phyloP scores from a whole-genome alignment of 139 green algal species.

The Tetradesmus lagerheimii region DNA sequence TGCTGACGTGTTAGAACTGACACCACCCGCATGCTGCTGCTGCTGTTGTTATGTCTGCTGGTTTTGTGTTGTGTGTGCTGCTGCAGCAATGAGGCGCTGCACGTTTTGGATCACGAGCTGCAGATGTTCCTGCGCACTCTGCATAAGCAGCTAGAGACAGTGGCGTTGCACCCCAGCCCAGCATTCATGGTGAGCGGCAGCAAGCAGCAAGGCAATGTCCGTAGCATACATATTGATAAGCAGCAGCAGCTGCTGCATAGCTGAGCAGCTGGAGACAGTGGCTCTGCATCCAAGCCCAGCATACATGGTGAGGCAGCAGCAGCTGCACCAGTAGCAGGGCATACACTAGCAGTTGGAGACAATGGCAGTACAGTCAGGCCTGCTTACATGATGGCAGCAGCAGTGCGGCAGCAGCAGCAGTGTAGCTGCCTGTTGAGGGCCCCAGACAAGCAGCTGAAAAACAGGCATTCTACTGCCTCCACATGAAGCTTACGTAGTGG shows the following conservation, averaged over 20 bases:
- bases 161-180: slow-evolving; percentile 34
- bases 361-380: too few species aligned
- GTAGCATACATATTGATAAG: too few species aligned
- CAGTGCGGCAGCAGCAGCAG: not conserved
- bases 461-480: too few species aligned
- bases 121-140: slow-evolving; percentile 18
- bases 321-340: not conserved
- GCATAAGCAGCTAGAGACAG: slow-evolving; percentile 38
- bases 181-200: slow-evolving; percentile 4
- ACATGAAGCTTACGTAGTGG: too few species aligned
- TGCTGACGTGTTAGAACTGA: not conserved
- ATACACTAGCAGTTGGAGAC: too few species aligned
- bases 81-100: slow-evolving; percentile 39
- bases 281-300: slow-evolving; percentile 21
- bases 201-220: not conserved
- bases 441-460: too few species aligned
- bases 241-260: slow-evolving; percentile 18
- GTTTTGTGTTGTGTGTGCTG: not conserved
- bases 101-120: slow-evolving; percentile 34
- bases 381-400: too few species aligned
- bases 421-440: too few species aligned
- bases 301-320: not conserved
- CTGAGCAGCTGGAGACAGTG: slow-evolving; percentile 42
- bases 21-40: not conserved
- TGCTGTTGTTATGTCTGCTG: too few species aligned